A percentile compares a stretch with the other conserved stretches of the same genome.
phyloP scores from a whole-genome alignment of 176 grass and related monocot species.

The Ensete glaucum region DNA sequence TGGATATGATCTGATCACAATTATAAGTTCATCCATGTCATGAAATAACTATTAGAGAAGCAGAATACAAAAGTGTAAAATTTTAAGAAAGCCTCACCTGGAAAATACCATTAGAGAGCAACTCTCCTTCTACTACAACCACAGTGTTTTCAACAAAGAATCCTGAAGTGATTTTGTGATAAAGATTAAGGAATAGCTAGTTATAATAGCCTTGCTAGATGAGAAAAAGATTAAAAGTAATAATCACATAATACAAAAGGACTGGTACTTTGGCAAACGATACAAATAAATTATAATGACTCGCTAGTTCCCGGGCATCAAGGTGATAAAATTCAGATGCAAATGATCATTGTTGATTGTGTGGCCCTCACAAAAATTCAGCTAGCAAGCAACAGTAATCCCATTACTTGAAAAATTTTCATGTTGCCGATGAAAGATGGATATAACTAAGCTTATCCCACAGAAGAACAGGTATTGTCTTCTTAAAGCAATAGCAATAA shows the following conservation, averaged over 20 bases:
- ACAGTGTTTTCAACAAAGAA: slow-evolving; percentile 89
- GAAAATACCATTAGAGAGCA: slow-evolving; percentile 78
- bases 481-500: too few species aligned
- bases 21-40: neutral
- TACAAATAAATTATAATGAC: neutral
- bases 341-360: too few species aligned
- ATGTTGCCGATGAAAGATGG: too few species aligned
- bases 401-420: too few species aligned
- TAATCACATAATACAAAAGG: neutral
- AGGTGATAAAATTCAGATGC: too few species aligned
- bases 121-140: slow-evolving; percentile 79
- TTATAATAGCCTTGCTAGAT: neutral
- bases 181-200: slow-evolving; percentile 41
- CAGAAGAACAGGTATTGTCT: too few species aligned
- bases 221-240: neutral
- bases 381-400: too few species aligned
- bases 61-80: neutral
- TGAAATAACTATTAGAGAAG: neutral
- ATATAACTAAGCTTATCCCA: too few species aligned
- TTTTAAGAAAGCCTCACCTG: slow-evolving; percentile 35
- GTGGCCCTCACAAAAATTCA: too few species aligned
- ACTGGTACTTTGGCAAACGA: neutral
- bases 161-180: slow-evolving; percentile 92
- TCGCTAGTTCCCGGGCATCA: neutral
- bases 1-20: neutral